Percentiles rank a stretch among this genome's conserved stretches.
Conservation (phyloP, 345 rosid species). For the Draba incana region DNA sequence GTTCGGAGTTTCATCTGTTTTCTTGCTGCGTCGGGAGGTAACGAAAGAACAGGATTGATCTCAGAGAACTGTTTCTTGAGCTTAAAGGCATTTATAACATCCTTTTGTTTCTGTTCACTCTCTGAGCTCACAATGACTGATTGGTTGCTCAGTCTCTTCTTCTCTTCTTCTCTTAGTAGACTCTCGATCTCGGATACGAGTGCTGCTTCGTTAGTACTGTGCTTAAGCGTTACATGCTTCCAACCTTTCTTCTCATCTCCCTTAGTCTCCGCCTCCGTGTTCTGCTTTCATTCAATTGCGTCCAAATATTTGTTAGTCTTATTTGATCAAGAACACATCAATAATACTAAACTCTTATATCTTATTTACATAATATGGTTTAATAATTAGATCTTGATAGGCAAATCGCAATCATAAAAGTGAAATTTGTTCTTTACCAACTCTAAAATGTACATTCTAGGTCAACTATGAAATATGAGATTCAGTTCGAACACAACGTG, state of each 20-base stretch:
- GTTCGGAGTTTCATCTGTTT: conserved; percentile 63
- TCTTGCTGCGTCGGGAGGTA: conserved; percentile 48
- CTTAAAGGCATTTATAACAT: conserved; percentile 25
- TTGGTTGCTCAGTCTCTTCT: conserved; percentile 38
- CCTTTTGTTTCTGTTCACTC: conserved; percentile 41
- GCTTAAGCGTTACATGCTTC: conserved; percentile 43
- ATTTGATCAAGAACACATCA: conserved; percentile 21
- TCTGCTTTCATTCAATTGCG: conserved; percentile 35
- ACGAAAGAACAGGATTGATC: conserved; percentile 40
- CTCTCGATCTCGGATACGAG: conserved; percentile 42
- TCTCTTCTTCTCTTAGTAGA: conserved; percentile 42
- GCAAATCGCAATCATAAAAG: not conserved
- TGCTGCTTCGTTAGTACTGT: conserved; percentile 39
- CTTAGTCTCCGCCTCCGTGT: conserved; percentile 37
- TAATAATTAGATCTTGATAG: conserved; percentile 17
- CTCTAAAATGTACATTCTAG: not conserved
- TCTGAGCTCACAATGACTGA: conserved; percentile 16
- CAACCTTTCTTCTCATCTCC: conserved; percentile 41
- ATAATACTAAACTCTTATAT: not conserved
- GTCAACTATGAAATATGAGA: not conserved
- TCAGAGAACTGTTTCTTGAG: conserved; percentile 47
- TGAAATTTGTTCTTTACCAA: not conserved
- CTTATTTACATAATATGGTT: not conserved
- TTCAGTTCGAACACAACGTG: not conserved
- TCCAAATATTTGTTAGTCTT: conserved; percentile 24